Base-by-base conservation (phyloP, 176 grass and related monocot species). In the Eremochloa ophiuroides region DNA sequence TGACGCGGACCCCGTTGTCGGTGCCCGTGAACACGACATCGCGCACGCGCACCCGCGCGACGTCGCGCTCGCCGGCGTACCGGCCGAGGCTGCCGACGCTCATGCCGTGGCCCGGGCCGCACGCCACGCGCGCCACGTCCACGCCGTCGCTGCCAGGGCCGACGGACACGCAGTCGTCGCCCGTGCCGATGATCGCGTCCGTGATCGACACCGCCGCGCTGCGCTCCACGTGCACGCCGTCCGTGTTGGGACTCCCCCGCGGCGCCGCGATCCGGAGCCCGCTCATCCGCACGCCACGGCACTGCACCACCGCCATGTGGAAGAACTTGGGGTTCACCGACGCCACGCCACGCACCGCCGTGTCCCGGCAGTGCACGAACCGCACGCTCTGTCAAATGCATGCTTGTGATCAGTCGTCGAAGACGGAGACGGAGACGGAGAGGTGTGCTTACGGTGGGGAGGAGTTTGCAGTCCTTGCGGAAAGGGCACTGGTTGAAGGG, bases 241-340 rank as follows among this genome's bases (percentile, higher is more conserved):
- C 93, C 6, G 90, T 93, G 85, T 96, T 96, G 2, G 93, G 90
- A 60, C 93, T 93, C 56, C 34, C 67, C 30, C 30, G 23, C 2
- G 91, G 91, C 39, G 89, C 91, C 1, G 2, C 40, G 43, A 92
- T 92, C 30, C 40, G 62, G n/a, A 97, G 48, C 7, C 79, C 39
- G 15, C 7, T 79, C 9, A 81, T 84, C 50, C 14, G 2, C 23
- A 85, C 43, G 53, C 80, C 73, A n/a, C 8, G 40, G 30, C 25
- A 4, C 4, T 48, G 16, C 4, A 96, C 41, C 28, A 91, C 8
- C 10, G 70, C 90, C 0, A 97, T 22, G 73, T 97, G 93, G 76
- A 97, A 97, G 76, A 97, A 97, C 76, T 93, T 93, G 47, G 83
- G 87, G 73, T 97, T 91, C 27, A 93, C 33, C 0, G 86, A 97